Percentiles rank a stretch among this genome's conserved stretches.
These are phyloP conservation scores for Phragmites australis DNA, from an alignment of 176 grass and related monocot genomes.

Conservation along the genomic window DNA sequence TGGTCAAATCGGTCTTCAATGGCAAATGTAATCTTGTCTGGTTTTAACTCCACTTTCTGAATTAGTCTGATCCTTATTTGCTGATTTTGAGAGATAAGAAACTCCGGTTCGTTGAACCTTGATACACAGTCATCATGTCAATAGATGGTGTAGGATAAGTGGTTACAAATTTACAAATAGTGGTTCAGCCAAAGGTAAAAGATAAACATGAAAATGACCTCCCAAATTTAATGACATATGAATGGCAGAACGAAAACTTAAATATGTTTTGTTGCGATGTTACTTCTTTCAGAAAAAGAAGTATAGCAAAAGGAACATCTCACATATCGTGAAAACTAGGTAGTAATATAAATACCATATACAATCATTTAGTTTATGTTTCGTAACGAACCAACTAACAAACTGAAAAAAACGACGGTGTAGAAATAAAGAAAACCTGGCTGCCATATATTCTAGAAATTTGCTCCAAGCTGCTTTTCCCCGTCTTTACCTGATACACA, in stretches of 20 bases:
- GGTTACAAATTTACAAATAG: neutral
- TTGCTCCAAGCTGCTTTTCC: constrained; percentile 94
- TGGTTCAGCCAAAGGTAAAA: neutral
- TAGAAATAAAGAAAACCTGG: constrained; percentile 55
- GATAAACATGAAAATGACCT: neutral
- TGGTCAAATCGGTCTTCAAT: neutral
- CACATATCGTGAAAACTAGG: constrained; percentile 1
- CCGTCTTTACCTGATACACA: constrained; percentile 73
- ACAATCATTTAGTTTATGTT: neutral
- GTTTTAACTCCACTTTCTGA: neutral
- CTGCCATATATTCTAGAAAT: constrained; percentile 97
- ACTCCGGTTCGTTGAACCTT: neutral
- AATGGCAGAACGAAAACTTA: neutral
- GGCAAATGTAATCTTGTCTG: neutral
- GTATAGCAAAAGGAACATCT: neutral
- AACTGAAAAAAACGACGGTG: neutral
- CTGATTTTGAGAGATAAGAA: neutral
- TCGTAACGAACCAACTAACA: constrained; percentile 17
- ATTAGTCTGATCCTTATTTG: neutral
- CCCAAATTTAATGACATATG: neutral
- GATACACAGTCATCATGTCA: neutral
- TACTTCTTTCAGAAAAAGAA: neutral
- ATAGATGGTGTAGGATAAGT: neutral
- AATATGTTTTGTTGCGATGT: neutral
- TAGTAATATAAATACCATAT: neutral